phyloP scores from a whole-genome alignment of 1,139 yeast species.

The Suhomyces yuchorum region DNA sequence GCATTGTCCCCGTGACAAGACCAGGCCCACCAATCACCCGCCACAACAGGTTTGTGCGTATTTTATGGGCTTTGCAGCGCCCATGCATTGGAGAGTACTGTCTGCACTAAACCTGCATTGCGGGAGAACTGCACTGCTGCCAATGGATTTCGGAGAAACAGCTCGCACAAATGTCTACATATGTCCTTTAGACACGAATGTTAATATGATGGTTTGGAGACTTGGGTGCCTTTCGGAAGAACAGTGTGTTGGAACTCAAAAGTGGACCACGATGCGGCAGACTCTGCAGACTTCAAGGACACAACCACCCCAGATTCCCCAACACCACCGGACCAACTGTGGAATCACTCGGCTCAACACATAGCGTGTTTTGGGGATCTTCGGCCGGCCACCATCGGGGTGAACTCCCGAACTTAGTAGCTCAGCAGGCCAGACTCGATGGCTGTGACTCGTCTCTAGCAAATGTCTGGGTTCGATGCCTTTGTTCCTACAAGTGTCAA shows the following conservation, averaged over 20 bases:
- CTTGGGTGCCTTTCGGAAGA: background rate
- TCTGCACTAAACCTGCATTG: background rate
- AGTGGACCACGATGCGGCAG: background rate
- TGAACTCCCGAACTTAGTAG: too few relatives aligned
- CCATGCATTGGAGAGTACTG: background rate
- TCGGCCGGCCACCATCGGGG: background rate
- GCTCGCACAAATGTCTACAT: slow-evolving; percentile 2
- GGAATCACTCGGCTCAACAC: background rate
- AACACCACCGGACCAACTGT: background rate
- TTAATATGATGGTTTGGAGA: background rate
- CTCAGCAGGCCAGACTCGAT: too few relatives aligned
- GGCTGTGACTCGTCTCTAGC: too few relatives aligned
- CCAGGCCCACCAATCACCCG: background rate
- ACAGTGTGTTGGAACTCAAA: background rate
- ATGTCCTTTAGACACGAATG: background rate
- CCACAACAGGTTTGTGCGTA: background rate
- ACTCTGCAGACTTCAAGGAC: background rate
- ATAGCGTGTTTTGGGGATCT: background rate
- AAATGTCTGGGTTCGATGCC: background rate
- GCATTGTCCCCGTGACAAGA: background rate
- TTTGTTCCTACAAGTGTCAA: background rate
- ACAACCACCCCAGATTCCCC: background rate
- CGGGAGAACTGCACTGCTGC: slow-evolving; percentile 7
- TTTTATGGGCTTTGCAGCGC: background rate
- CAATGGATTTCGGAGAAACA: slow-evolving; percentile 7